Evolutionary conservation across 2,329 filamentous ascomycete genomes (phyloP).

Genomic region (Lachnellula willkommii): DNA sequence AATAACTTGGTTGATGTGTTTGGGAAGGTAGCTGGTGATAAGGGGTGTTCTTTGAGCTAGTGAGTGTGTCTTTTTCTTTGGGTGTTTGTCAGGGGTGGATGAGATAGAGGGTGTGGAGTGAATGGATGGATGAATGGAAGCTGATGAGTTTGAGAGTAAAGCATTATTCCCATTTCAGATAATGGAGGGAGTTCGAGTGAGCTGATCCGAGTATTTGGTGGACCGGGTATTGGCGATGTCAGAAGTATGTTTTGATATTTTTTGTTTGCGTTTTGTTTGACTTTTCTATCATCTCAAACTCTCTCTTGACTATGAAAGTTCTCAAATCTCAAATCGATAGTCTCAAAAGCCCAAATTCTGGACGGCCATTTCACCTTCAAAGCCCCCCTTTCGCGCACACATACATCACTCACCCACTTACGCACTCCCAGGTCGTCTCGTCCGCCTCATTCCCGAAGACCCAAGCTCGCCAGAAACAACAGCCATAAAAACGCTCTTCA

Average conservation of each 20-base stretch:
- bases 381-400: background rate
- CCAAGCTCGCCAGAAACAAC: slow-evolving; percentile 55
- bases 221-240: slow-evolving; percentile 78
- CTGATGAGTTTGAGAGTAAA: slow-evolving; percentile 57
- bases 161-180: slow-evolving; percentile 87
- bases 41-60: slow-evolving; percentile 31
- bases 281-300: background rate
- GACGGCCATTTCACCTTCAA: background rate
- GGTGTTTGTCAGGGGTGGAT: background rate
- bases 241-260: slow-evolving; percentile 49
- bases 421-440: slow-evolving; percentile 62
- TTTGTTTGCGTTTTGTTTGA: background rate
- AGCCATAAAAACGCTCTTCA: slow-evolving; percentile 80
- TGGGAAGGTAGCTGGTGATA: slow-evolving; percentile 43
- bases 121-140: background rate
- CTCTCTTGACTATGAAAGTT: background rate
- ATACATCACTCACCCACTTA: background rate
- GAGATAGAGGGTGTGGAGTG: background rate
- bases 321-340: too few species aligned
- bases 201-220: slow-evolving; percentile 88
- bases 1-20: slow-evolving; percentile 94
- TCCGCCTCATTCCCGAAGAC: slow-evolving; percentile 76
- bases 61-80: slow-evolving; percentile 16
- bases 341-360: too few species aligned
- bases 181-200: slow-evolving; percentile 94